Percentiles rank a stretch among this genome's conserved stretches.
Conservation (phyloP, 331 rosid genomes). For the Acacia pycnantha region DNA sequence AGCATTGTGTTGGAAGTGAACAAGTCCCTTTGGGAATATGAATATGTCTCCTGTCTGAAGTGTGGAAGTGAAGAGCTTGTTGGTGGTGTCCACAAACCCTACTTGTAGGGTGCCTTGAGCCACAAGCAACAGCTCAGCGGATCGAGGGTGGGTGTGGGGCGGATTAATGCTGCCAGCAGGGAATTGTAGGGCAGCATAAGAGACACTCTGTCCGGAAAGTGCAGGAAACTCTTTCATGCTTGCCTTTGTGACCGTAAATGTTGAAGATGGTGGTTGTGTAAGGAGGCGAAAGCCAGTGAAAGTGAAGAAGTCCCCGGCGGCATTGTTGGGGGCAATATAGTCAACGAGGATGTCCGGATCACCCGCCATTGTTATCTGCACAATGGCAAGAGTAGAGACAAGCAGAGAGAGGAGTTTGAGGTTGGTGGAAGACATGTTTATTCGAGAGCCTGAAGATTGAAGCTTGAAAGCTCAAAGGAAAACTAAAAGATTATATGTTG, state of each 20-base stretch:
- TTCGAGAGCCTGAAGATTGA: background rate
- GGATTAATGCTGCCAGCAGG: conserved; percentile 36
- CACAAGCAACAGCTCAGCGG: conserved; percentile 35
- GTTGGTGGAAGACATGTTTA: conserved; percentile 23
- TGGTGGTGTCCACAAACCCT: conserved; percentile 41
- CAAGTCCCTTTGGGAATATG: conserved; percentile 44
- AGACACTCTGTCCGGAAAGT: conserved; percentile 58
- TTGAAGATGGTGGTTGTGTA: background rate
- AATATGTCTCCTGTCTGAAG: conserved; percentile 38
- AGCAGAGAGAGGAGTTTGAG: conserved; percentile 18
- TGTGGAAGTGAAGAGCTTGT: conserved; percentile 35
- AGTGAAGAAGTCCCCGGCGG: conserved; percentile 51
- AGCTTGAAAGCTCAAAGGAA: background rate
- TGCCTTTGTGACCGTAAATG: conserved; percentile 42
- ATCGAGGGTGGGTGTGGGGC: conserved; percentile 44
- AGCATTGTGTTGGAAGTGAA: conserved; percentile 38
- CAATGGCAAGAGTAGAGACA: conserved; percentile 19
- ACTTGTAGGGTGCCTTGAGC: conserved; percentile 37
- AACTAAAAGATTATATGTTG: background rate
- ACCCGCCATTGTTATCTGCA: conserved; percentile 19
- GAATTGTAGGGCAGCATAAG: conserved; percentile 49
- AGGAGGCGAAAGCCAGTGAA: conserved; percentile 41
- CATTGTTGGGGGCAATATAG: conserved; percentile 30
- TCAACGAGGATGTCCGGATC: conserved; percentile 39
- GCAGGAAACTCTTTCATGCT: conserved; percentile 48